Percentiles rank a stretch among this genome's conserved stretches.
These are phyloP conservation scores for Blastomyces percursus DNA, from an alignment of 2,329 filamentous ascomycete species.

Conservation along the genomic window DNA sequence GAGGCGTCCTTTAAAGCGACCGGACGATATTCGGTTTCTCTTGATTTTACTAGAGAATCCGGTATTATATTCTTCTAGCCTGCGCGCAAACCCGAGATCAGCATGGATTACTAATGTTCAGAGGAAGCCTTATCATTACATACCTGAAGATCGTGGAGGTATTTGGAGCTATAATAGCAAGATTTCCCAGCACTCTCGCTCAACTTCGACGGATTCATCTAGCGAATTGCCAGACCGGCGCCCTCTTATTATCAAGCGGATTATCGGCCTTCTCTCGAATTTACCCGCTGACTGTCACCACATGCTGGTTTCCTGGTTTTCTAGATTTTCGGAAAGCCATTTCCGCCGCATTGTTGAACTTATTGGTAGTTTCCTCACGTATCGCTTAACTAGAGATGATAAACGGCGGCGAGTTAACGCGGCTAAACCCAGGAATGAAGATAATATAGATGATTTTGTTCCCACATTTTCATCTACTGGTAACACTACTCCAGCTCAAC, in stretches of 20 bases:
- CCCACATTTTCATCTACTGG: slow-evolving; percentile 60
- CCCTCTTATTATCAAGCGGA: slow-evolving; percentile 73
- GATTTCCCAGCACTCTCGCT: slow-evolving; percentile 13
- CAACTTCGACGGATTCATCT: slow-evolving; percentile 18
- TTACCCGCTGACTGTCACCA: slow-evolving; percentile 64
- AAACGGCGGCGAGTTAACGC: slow-evolving; percentile 52
- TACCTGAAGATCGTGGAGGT: neutral
- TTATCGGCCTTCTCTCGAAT: slow-evolving; percentile 69
- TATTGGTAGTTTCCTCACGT: slow-evolving; percentile 66
- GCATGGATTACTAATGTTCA: neutral
- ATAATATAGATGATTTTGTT: slow-evolving; percentile 52
- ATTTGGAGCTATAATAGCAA: slow-evolving; percentile 6
- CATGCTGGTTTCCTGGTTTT: slow-evolving; percentile 67
- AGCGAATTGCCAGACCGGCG: slow-evolving; percentile 51
- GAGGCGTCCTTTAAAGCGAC: slow-evolving; percentile 54
- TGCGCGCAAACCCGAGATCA: slow-evolving; percentile 13
- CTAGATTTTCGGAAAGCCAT: slow-evolving; percentile 54
- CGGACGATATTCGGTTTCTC: slow-evolving; percentile 64
- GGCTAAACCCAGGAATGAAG: slow-evolving; percentile 40
- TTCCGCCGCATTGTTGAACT: slow-evolving; percentile 69
- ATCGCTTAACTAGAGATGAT: slow-evolving; percentile 61
- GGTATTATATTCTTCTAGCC: slow-evolving; percentile 46
- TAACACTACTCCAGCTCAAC: slow-evolving; percentile 52
- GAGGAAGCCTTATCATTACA: neutral
- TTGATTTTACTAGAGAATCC: slow-evolving; percentile 72